A percentile compares a stretch with the other conserved stretches of the same genome.
Conservation (phyloP, 78 protist genomes). For the Creolimax fragrantissima region DNA sequence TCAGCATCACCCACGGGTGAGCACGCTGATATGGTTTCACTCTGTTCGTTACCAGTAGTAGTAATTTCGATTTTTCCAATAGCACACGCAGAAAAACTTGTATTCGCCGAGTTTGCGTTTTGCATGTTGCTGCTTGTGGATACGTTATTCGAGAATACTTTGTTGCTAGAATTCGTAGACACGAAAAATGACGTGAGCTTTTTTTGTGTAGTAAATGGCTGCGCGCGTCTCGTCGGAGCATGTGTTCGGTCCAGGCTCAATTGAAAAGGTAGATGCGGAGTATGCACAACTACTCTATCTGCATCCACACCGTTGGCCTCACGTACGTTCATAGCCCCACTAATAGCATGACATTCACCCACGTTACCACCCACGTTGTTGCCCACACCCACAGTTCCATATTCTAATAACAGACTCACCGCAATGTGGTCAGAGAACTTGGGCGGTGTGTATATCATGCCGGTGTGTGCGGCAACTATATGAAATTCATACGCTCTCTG, state of each 20-base stretch:
- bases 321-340: neutral
- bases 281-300: neutral
- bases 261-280: neutral
- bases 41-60: too few relatives aligned
- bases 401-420: neutral
- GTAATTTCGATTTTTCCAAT: too few relatives aligned
- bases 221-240: neutral
- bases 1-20: too few relatives aligned
- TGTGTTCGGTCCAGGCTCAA: neutral
- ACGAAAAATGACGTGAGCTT: neutral
- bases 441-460: slow-evolving; percentile 28
- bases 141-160: too few relatives aligned
- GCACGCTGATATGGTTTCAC: too few relatives aligned
- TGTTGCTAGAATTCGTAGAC: neutral
- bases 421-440: slow-evolving; percentile 5
- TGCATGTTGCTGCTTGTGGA: too few relatives aligned
- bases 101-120: too few relatives aligned
- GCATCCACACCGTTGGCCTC: neutral
- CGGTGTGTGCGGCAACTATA: slow-evolving; percentile 14
- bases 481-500: neutral
- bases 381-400: neutral
- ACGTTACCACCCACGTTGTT: neutral
- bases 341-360: neutral
- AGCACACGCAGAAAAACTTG: too few relatives aligned
- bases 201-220: neutral